Evolutionary conservation across 108 stramenopile genomes (phyloP).

Genomic region (Cyclotella kingstonii): DNA sequence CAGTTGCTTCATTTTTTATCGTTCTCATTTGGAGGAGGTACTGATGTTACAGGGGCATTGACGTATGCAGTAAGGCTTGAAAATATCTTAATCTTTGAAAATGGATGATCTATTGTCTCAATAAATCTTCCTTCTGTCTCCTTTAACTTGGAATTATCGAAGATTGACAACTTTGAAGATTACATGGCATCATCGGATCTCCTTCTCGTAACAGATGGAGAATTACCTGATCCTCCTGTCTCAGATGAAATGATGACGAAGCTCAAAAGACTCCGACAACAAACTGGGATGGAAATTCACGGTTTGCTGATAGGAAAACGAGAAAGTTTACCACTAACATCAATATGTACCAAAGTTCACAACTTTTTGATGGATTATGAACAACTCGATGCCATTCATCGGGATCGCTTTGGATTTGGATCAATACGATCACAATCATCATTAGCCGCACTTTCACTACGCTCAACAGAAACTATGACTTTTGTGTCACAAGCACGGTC

Average conservation of each 20-base stretch:
- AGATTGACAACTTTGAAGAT: constrained; percentile 14
- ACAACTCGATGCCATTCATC: background rate
- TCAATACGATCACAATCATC: too few species aligned
- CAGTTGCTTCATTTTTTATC: constrained; percentile 66
- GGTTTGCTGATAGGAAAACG: constrained; percentile 68
- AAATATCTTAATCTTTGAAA: too few species aligned
- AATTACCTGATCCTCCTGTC: constrained; percentile 77
- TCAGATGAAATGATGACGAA: constrained; percentile 43
- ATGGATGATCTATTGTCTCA: too few species aligned
- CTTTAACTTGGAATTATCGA: too few species aligned
- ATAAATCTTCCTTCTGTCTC: too few species aligned
- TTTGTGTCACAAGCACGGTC: too few species aligned
- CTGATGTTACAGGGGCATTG: constrained; percentile 74
- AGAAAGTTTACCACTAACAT: constrained; percentile 57
- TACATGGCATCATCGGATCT: constrained; percentile 68
- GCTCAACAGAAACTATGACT: too few species aligned
- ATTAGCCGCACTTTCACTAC: constrained; percentile 9
- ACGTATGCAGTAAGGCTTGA: constrained; percentile 49
- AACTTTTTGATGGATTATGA: constrained; percentile 65
- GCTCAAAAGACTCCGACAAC: constrained; percentile 46
- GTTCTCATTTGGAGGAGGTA: constrained; percentile 73
- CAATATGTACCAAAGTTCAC: constrained; percentile 58
- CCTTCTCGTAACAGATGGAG: constrained; percentile 76
- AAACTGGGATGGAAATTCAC: constrained; percentile 61
- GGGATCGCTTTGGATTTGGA: background rate